Conservation (phyloP, 495 filamentous ascomycete species). For the Penicillium silybi region DNA sequence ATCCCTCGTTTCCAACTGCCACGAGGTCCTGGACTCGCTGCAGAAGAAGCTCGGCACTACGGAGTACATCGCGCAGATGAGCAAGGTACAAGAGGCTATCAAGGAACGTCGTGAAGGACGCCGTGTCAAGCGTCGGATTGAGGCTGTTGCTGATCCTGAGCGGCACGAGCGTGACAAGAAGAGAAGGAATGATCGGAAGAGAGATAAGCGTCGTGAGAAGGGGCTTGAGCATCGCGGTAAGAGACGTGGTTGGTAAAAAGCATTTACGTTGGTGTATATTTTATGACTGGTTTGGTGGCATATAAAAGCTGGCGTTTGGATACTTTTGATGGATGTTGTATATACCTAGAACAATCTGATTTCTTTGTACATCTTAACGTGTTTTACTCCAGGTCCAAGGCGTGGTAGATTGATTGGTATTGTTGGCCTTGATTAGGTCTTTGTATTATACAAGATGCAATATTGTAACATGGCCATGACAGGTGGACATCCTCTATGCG, state of each 20-base stretch:
- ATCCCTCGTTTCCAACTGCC: conserved; percentile 60
- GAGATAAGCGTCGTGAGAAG: conserved; percentile 74
- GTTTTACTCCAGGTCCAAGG: background rate
- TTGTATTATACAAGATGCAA: conserved; percentile 11
- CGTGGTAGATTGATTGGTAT: background rate
- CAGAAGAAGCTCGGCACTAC: conserved; percentile 82
- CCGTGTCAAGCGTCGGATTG: conserved; percentile 78
- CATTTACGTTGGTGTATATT: conserved; percentile 15
- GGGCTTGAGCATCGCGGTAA: conserved; percentile 61
- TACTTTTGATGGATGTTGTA: background rate
- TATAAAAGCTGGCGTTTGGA: conserved; percentile 28
- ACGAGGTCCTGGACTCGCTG: conserved; percentile 67
- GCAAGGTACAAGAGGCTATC: conserved; percentile 63
- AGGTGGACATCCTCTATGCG: conserved; percentile 2
- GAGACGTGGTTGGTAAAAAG: conserved; percentile 61
- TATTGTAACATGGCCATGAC: conserved; percentile 9
- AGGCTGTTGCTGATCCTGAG: conserved; percentile 78
- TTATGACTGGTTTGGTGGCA: conserved; percentile 24
- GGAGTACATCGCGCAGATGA: conserved; percentile 65
- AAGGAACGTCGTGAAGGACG: conserved; percentile 65
- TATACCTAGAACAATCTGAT: conserved; percentile 10
- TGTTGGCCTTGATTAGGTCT: background rate
- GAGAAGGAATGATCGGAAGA: conserved; percentile 82
- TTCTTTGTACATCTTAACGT: conserved; percentile 2
- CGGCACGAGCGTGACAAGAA: conserved; percentile 72